Base-by-base conservation (phyloP, 2,329 filamentous ascomycete genomes). In the Ophiosphaerella narmari region DNA sequence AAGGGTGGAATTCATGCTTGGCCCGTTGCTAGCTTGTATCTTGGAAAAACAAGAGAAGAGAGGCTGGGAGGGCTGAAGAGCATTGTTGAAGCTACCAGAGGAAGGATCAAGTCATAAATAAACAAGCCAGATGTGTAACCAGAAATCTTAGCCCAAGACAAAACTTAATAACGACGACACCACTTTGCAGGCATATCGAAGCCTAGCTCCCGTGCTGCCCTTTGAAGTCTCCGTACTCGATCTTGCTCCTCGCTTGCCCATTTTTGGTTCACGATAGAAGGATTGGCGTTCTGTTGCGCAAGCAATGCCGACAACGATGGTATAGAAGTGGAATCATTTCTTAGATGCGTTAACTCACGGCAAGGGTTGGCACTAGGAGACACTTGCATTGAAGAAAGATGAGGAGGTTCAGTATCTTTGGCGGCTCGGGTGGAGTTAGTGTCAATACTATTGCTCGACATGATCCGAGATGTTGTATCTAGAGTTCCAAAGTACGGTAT, bases 1-100 rank as follows among this genome's bases (percentile, higher is more conserved):
- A 74, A 78, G 24, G 86, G 83, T 12, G 86, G 84, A 2, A 86
- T 94, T 50, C 90, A 95, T 71, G 90, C 87, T 9, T 95, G 90
- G 91, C 89, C 90, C 0, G 86, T 95, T 16, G 88, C 87, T 8
- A 77, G 77, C 54, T 65, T 85, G 14, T 86, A 85, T 65, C 62
- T 85, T 18, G 79, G 79, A 7, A 75, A 77, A 47, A 75, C 70
- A 6, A 73, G 71, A 43, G 71, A 75, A 7, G 77, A 78, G 50
- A 65, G 81, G 43, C 62, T 80, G 43, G 72, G 75, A 52, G 81
- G 81, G 4, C 50, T 83, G 41, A 71, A 72, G 43, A 68, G 74
- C 36, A 76, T 81, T 45, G 76, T 77, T 8, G 62, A 65, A n/a
- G 62, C 63, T 26, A 73, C 70, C 14, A 66, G 62, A 21, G 58